These are phyloP conservation scores for Globisporangium mamillatum DNA, from an alignment of 352 stramenopile genomes.

Conservation along the genomic window DNA sequence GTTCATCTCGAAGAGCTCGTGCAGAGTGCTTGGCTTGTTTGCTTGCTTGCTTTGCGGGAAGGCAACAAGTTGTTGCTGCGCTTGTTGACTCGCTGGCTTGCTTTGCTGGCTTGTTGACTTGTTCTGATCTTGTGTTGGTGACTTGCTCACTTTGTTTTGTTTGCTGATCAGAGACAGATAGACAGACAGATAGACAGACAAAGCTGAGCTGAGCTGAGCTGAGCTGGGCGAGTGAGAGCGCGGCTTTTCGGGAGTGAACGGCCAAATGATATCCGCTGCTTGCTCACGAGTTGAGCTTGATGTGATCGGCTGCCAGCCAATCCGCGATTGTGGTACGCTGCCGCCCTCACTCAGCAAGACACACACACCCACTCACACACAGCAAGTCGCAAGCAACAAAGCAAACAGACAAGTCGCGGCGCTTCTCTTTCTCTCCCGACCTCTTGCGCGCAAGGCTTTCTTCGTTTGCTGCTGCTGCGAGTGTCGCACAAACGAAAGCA, in stretches of 20 bases:
- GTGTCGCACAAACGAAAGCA: conserved; percentile 6
- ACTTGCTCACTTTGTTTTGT: not conserved
- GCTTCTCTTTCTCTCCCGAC: not conserved
- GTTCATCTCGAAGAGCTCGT: conserved; percentile 38
- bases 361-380: not conserved
- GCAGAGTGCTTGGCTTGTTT: not conserved
- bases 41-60: conserved; percentile 1
- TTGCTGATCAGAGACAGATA: conserved; percentile 3
- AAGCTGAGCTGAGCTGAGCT: not conserved
- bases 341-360: not conserved
- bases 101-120: not conserved
- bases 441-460: conserved; percentile 3
- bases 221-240: not conserved
- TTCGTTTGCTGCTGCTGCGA: conserved; percentile 5
- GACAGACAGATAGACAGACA: not conserved
- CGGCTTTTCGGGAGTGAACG: not conserved
- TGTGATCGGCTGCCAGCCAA: not conserved
- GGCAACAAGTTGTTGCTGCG: not conserved
- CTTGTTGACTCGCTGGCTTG: not conserved
- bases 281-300: not conserved
- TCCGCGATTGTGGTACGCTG: not conserved
- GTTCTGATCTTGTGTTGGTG: not conserved
- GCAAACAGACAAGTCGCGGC: not conserved
- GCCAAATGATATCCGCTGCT: not conserved
- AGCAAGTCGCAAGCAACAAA: not conserved